Base-by-base conservation (phyloP, 2,329 filamentous ascomycete genomes). In the Colletotrichum abscissum region DNA sequence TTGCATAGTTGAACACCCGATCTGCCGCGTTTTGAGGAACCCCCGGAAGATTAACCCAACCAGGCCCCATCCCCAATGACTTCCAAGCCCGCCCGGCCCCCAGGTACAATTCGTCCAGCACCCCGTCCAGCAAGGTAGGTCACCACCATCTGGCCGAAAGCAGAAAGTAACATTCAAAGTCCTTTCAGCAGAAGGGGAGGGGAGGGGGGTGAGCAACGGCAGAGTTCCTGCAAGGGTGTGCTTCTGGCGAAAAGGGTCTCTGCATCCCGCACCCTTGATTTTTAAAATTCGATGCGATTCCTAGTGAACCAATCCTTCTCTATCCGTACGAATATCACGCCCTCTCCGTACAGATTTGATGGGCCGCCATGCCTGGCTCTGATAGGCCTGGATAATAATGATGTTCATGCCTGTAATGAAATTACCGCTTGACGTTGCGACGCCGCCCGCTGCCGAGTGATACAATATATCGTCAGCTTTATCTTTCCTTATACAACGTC, bases 141-240 rank as follows among this genome's bases (percentile, higher is more conserved):
- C 62, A 14, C 19, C 62, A 11, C 19, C 38, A 30, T 12, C 38
- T 42, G 30, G 24, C 68, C 42, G 33, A 60, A 67, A 67, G 63
- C 63, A 71, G 68, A 55, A 67, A 60, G 68, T 67, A 63, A 35
- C 46, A 67, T 42, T 67, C 22, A 9, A 55, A 30, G 28, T 19
- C 46, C 12, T 56, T 56, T 26, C 14, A 42, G 38, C 16, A 42
- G 14, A 38, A 12, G n/a, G 49, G 52, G 42, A 30, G 19, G 19
- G 6, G 26, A 8, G 22, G 8, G 4, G 26, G 8, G 16, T 30
- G n/a, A 19, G 28, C 12, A 59, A 33, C 55, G 26, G 57, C 42
- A 49, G 42, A 49, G 16, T 49, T 49, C 19, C n/a, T 49, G 42
- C 42, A 49, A 49, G 42, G 42, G 42, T 49, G 42, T 49, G 19